Base-by-base conservation (phyloP, 2,329 filamentous ascomycete species). In the Geosmithia putterillii region DNA sequence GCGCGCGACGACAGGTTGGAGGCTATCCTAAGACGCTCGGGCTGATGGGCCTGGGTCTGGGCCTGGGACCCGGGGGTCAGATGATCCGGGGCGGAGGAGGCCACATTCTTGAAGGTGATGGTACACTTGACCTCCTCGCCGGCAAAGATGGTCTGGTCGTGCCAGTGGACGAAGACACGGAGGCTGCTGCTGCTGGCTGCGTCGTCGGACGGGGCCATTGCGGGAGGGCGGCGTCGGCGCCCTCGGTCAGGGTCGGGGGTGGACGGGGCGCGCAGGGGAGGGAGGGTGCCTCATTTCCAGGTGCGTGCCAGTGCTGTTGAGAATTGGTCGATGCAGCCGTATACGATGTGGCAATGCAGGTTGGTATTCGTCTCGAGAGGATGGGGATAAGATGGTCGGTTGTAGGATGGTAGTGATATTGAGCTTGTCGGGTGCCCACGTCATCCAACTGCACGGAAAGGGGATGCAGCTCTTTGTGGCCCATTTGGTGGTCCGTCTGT, bases 71-170 rank as follows among this genome's bases (percentile, higher is more conserved):
- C n/a, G n/a, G n/a, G n/a, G n/a, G n/a, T n/a, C n/a, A n/a, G n/a
- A n/a, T n/a, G n/a, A n/a, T n/a, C n/a, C n/a, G n/a, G n/a, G n/a
- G n/a, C n/a, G n/a, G n/a, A n/a, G 41, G 74, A 57, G 37, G 77
- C 73, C 49, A 89, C 74, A 60, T 98, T 98, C 65, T 84, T 90
- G 67, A 98, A 98, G 42, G 86, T 95, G 61, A 98, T 94, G 52
- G 82, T 88, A 65, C 92, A 96, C 66, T 89, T 86, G 57, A 96
- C 77, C 57, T 95, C 84, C 70, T 98, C 92, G 63, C 92, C 92
- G 45, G 92, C 86, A 66, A 96, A 98, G 55, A 98, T 86, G 48
- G 86, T 89, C 62, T 90, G 81, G 59, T 94, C 86, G 61, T 87
- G 83, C 85, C 90, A 98, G 67, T 83, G 81, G 62, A 98, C 86